A percentile compares a stretch with the other conserved stretches of the same genome.
Evolutionary conservation across 306 rosid genomes (phyloP).

Genomic region (Fragaria nilgerrensis): DNA sequence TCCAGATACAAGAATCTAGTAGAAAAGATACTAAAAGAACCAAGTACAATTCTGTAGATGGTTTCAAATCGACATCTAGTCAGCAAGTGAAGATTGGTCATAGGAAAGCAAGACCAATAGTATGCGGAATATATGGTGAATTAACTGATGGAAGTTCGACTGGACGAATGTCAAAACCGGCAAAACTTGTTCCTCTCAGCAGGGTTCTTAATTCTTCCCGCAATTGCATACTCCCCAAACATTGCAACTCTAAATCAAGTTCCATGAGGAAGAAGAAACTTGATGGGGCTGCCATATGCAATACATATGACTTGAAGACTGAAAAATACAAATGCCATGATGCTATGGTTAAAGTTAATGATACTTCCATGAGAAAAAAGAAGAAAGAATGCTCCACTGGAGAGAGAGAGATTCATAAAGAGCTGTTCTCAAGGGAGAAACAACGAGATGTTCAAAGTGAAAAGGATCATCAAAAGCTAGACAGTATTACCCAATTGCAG

Average conservation of each 20-base stretch:
- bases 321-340: constrained; percentile 18
- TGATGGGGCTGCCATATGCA: constrained; percentile 16
- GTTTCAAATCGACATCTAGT: constrained; percentile 24
- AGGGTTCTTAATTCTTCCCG: constrained; percentile 44
- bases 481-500: constrained; percentile 23
- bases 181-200: constrained; percentile 57
- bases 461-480: constrained; percentile 27
- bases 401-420: constrained; percentile 20
- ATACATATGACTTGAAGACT: constrained; percentile 21
- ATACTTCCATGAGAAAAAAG: constrained; percentile 22
- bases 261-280: constrained; percentile 25
- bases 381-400: constrained; percentile 19
- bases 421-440: constrained; percentile 23
- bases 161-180: constrained; percentile 37
- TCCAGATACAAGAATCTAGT: constrained; percentile 27
- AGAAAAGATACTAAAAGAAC: constrained; percentile 25
- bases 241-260: constrained; percentile 24
- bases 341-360: constrained; percentile 22
- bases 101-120: constrained; percentile 47
- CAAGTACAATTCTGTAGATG: constrained; percentile 11
- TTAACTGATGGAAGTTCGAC: constrained; percentile 31
- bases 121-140: constrained; percentile 64
- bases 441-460: constrained; percentile 27
- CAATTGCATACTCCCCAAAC: constrained; percentile 37
- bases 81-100: constrained; percentile 27